Percentiles rank a stretch among this genome's conserved stretches.
phyloP scores from a whole-genome alignment of 1,284 basidiomycete genomes.

The Irpex sp. region DNA sequence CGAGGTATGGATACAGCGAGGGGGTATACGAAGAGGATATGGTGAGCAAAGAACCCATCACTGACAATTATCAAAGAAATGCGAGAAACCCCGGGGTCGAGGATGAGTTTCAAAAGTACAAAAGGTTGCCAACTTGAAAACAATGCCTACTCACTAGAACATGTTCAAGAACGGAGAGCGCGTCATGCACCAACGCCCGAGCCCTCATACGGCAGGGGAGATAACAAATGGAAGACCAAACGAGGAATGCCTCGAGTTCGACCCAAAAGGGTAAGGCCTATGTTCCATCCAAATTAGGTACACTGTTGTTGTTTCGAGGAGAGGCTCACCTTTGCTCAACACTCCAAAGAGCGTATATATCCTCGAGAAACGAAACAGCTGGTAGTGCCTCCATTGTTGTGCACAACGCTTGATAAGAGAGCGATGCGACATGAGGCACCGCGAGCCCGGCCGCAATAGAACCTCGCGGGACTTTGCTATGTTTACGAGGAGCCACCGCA shows the following conservation, averaged over 20 bases:
- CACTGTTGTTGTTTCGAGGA: conserved; percentile 2
- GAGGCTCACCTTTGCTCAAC: not conserved
- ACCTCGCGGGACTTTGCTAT: too few species aligned
- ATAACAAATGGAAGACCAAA: conserved; percentile 11
- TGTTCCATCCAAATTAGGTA: conserved; percentile 4
- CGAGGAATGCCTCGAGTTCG: not conserved
- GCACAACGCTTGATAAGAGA: too few species aligned
- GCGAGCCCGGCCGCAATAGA: too few species aligned
- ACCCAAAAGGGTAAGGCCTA: conserved; percentile 12
- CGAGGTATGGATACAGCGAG: conserved; percentile 8
- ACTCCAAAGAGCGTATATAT: too few species aligned
- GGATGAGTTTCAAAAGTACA: conserved; percentile 8
- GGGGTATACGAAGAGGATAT: conserved; percentile 11
- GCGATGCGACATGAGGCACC: too few species aligned
- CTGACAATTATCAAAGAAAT: conserved; percentile 7
- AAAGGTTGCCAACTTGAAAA: conserved; percentile 12
- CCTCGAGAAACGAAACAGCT: too few species aligned
- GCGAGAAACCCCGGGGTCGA: conserved; percentile 3
- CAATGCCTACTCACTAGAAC: conserved; percentile 12
- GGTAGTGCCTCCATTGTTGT: too few species aligned
- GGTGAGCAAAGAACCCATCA: conserved; percentile 3
- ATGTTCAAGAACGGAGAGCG: conserved; percentile 6
- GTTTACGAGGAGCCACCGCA: too few species aligned
- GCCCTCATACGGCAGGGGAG: not conserved
- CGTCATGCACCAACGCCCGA: conserved; percentile 8